Base-by-base conservation (phyloP, 2,329 filamentous ascomycete species). In the Aspergillus sp. region DNA sequence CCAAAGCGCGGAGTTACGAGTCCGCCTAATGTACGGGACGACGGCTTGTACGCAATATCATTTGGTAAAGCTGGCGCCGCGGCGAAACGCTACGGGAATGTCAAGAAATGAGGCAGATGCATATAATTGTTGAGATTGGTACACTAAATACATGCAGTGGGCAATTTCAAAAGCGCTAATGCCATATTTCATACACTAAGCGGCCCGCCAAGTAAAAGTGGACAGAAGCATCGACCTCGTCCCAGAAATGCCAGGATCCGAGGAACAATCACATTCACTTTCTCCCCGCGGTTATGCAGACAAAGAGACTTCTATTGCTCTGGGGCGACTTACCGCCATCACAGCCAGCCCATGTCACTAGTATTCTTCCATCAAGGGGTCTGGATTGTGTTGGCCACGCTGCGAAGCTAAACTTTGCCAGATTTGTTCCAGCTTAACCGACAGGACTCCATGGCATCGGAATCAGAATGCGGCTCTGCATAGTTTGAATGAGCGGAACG, bases 361-460 rank as follows among this genome's bases (percentile, higher is more conserved):
- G 17, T 6, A 46, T 31, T 21, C 39, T 37, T 37, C 35, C 15
- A n/a, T 37, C 35, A 37, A 37, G 9, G 15, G 14, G 35, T 37
- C 14, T 37, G 33, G 37, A 27, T 6, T 23, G 19, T 35, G 39
- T 52, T 39, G 48, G 33, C 40, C 27, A 31, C 27, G 27, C 23
- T 39, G 15, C 44, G 33, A n/a, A 55, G 46, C 31, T 45, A 23
- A 41, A 21, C 23, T 33, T 37, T 17, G 24, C 37, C 21, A 43
- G 40, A 19, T 19, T 11, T 23, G 12, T 14, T 15, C 54, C 55
- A 35, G 43, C 59, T 65, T 82, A 96, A 62, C 89, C 88, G 60
- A 97, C 91, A 4, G 95, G 93, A 62, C 91, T 96, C 95, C 95
- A 99, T 8, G 92, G 90, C 89, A 97, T 93, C 12, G 95, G 91